Base-by-base conservation (phyloP, 352 stramenopile genomes). In the Phytophthora megakarya region DNA sequence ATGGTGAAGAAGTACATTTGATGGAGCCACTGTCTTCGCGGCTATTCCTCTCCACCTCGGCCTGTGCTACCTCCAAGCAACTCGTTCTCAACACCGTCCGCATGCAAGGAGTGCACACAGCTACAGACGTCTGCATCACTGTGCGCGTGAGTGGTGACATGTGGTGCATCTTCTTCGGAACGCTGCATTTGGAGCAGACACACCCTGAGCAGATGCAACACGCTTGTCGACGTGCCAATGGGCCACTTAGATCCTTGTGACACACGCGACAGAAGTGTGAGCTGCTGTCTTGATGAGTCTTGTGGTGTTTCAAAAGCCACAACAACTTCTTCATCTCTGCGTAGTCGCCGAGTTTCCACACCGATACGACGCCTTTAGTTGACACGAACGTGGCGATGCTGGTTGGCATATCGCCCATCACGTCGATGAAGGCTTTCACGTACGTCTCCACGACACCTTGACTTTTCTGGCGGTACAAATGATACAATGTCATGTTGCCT, bases 401-500 rank as follows among this genome's bases (percentile, higher is more conserved):
- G 4, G 63, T 59, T 2, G 71, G 71, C 67, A 78, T 70, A 33
- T 65, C 67, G n/a, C 70, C 70, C 37, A 74, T 65, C 50, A 77
- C 59, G 25, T 77, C 65, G 46, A 74, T 66, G 42, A 72, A 72
- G 1, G 60, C 70, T 49, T 77, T 77, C 8, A 74, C 65, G 56
- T 72, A 77, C 11, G 65, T 74, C 55, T 74, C 62, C 33, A 83
- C 65, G 32, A 77, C 65, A 49, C 66, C 60, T 42, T 67, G n/a
- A 45, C 56, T 65, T 66, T 70, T 61, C 50, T 86, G 77, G 1
- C 67, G 73, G 48, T 80, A 86, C 52, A 86, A 52, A 35, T 70
- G 67, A 43, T 76, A 86, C 22, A 84, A 57, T 30, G 77, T 81
- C 38, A 86, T 79, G 50, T 81, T 78, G 44, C 74, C 75, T 2